These are phyloP conservation scores for Phtheirospermum japonicum DNA, from an alignment of 257 asterid species.

Conservation along the genomic window DNA sequence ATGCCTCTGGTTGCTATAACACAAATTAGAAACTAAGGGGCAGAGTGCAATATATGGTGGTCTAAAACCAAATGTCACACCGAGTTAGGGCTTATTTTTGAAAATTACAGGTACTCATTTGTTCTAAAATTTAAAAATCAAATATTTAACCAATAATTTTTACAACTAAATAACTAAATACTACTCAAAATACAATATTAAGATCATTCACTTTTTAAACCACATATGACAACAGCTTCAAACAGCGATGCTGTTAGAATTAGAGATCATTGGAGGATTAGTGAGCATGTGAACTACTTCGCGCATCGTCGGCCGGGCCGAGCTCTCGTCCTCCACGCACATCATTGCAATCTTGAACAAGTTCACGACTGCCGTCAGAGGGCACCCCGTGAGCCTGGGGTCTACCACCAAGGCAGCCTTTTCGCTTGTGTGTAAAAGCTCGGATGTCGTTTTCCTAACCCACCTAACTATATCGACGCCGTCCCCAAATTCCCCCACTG, in stretches of 20 bases:
- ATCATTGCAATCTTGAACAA: conserved; percentile 73
- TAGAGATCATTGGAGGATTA: conserved; percentile 36
- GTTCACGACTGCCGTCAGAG: conserved; percentile 37
- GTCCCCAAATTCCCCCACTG: conserved; percentile 87
- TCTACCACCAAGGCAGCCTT: conserved; percentile 61
- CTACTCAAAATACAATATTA: no score
- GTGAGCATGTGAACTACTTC: conserved; percentile 74
- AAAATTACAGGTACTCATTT: no score
- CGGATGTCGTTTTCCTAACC: conserved; percentile 53
- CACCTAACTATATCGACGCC: conserved; percentile 84
- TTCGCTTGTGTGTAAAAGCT: conserved; percentile 44
- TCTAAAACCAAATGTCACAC: no score
- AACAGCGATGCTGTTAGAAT: conserved; percentile 32
- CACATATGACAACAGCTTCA: no score
- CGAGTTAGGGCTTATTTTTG: no score
- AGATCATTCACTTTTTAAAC: no score
- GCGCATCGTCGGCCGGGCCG: conserved; percentile 66
- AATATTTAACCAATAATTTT: no score
- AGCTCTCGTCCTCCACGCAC: conserved; percentile 80
- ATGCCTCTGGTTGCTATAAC: no score
- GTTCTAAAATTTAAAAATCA: no score
- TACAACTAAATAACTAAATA: no score
- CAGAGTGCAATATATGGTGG: no score
- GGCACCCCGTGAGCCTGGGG: conserved; percentile 50
- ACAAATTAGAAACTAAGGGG: no score